phyloP scores from a whole-genome alignment of 768 basidiomycete genomes.

The Phylloporus rhodoxanthus region DNA sequence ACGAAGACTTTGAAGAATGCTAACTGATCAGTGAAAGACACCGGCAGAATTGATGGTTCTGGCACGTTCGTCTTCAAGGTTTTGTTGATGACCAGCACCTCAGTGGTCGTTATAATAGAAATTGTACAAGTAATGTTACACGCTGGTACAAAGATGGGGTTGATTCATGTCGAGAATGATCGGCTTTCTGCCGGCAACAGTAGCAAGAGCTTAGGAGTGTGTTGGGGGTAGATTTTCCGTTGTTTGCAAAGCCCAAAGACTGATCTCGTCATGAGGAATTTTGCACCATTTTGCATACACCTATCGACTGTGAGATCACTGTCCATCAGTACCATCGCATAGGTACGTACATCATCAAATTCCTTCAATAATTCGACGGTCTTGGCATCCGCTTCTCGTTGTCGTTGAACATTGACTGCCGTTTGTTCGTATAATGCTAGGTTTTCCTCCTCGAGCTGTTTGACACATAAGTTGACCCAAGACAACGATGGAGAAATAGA shows the following conservation, averaged over 20 bases:
- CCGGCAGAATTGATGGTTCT: too few relatives aligned
- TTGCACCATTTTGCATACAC: slow-evolving; percentile 51
- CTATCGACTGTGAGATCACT: slow-evolving; percentile 28
- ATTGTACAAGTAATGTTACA: background rate
- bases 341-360: slow-evolving; percentile 45
- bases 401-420: slow-evolving; percentile 42
- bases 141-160: background rate
- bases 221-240: slow-evolving; percentile 35
- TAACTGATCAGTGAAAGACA: too few relatives aligned
- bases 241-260: slow-evolving; percentile 37
- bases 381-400: slow-evolving; percentile 42
- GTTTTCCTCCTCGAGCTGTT: slow-evolving; percentile 58
- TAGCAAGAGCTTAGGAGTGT: slow-evolving; percentile 7
- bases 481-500: background rate
- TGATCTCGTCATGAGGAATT: slow-evolving; percentile 61
- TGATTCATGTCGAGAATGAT: background rate
- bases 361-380: slow-evolving; percentile 44
- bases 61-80: too few relatives aligned
- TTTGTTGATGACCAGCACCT: too few relatives aligned
- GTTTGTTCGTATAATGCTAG: slow-evolving; percentile 40
- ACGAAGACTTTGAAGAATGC: too few relatives aligned
- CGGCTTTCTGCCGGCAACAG: background rate
- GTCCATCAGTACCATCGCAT: background rate
- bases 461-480: background rate
- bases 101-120: too few relatives aligned